These are phyloP conservation scores for Chlamydomonas incerta DNA, from an alignment of 139 green algal genomes.

Conservation along the genomic window DNA sequence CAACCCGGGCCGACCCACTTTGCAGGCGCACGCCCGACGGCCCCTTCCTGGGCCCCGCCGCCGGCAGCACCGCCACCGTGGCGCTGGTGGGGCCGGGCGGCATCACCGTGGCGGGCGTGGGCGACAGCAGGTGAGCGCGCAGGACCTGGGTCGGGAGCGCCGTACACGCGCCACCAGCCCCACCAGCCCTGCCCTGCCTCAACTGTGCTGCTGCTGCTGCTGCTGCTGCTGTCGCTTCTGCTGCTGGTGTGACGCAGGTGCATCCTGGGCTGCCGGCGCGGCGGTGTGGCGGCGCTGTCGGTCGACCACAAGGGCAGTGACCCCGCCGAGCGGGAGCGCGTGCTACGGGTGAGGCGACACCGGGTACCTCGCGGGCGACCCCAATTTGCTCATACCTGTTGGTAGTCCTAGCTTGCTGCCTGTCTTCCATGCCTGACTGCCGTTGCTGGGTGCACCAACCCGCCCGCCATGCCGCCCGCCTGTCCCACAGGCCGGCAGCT, in stretches of 20 bases:
- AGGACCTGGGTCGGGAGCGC: too few species aligned
- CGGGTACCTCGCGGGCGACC: too few species aligned
- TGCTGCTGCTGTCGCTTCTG: too few species aligned
- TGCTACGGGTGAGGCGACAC: slow-evolving; percentile 18
- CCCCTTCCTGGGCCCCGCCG: slow-evolving; percentile 22
- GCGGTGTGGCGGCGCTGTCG: background rate
- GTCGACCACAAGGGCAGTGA: slow-evolving; percentile 37
- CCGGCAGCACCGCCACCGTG: slow-evolving; percentile 34
- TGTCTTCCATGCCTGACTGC: too few species aligned
- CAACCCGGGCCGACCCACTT: background rate
- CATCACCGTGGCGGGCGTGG: slow-evolving; percentile 21
- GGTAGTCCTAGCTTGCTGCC: too few species aligned
- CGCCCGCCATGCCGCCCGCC: background rate
- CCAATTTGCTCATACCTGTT: too few species aligned
- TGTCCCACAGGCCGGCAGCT: slow-evolving; percentile 15
- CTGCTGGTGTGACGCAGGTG: background rate
- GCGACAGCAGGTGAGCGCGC: slow-evolving; percentile 30
- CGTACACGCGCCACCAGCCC: too few species aligned
- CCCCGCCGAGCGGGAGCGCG: background rate
- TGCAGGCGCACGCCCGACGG: slow-evolving; percentile 7
- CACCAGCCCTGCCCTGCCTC: too few species aligned
- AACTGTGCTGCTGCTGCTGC: too few species aligned
- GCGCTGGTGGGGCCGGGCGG: slow-evolving; percentile 10
- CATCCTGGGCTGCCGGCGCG: slow-evolving; percentile 5
- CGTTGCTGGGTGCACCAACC: too few species aligned